These are phyloP conservation scores for Insectozyma bohioensis DNA, from an alignment of 1,139 yeast species.

Conservation along the genomic window DNA sequence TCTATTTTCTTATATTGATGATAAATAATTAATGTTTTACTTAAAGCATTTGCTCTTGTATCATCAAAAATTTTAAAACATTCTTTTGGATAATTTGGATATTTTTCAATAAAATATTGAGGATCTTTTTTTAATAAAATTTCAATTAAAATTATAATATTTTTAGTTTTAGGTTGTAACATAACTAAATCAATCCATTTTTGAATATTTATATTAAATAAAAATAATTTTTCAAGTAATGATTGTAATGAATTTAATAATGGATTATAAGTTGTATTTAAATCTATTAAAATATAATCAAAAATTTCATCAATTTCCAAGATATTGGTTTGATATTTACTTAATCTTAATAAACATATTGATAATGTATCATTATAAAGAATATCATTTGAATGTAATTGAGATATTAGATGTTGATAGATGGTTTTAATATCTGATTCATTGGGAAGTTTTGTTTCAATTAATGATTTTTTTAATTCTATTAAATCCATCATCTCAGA, in stretches of 20 bases:
- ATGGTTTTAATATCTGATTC: slow-evolving; percentile 3
- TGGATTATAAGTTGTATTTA: slow-evolving; percentile 73
- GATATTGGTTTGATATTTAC: slow-evolving; percentile 2
- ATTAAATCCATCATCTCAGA: slow-evolving; percentile 3
- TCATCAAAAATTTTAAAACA: slow-evolving; percentile 55
- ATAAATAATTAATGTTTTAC: slow-evolving; percentile 51
- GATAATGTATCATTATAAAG: slow-evolving; percentile 59
- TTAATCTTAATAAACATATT: slow-evolving; percentile 61
- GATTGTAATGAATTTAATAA: slow-evolving; percentile 66
- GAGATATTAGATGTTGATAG: slow-evolving; percentile 5
- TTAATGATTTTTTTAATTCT: slow-evolving; percentile 10
- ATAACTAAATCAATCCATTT: slow-evolving; percentile 13
- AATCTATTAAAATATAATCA: slow-evolving; percentile 60
- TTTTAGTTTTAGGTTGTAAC: slow-evolving; percentile 10
- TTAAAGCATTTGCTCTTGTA: slow-evolving; percentile 66
- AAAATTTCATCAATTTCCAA: slow-evolving; percentile 25
- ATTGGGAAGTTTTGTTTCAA: slow-evolving; percentile 11
- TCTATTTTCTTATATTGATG: no score
- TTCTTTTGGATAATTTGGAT: slow-evolving; percentile 44
- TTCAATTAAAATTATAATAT: slow-evolving; percentile 29
- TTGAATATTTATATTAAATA: slow-evolving; percentile 6
- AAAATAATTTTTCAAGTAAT: slow-evolving; percentile 52
- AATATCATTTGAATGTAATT: slow-evolving; percentile 7
- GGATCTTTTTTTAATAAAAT: slow-evolving; percentile 48
- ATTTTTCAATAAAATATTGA: slow-evolving; percentile 36